Evolutionary conservation across 495 filamentous ascomycete genomes (phyloP), one percentile per base, ranked within the genome.

Genomic region (Cercophora scortea): DNA sequence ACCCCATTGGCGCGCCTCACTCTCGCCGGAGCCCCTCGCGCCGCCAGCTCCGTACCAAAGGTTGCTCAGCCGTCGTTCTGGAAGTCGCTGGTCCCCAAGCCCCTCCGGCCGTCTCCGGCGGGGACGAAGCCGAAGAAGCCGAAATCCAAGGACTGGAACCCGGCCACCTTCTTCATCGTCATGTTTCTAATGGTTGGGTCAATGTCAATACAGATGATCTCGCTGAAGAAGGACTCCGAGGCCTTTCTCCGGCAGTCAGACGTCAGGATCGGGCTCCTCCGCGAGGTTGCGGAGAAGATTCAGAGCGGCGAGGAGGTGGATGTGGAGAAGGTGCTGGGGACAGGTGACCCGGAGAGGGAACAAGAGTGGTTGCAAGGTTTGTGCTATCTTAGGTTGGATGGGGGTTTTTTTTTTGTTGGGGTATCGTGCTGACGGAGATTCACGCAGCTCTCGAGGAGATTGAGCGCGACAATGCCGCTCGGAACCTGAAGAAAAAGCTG

Each of bases 121-220:
- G 32, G 19, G 10, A 50, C 33, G 38, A 18, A 41, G 42, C 7
- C 47, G 58, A 67, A 63, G 42, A 69, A 71, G 45, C 52, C 58
- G 25, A 72, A 78, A 49, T 74, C 77, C 13, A 89, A 85, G 57
- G 82, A 82, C 57, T 95, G 89, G 89, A 97, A 96, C 58, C 94
- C 93, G 1, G 88, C 88, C 12, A 96, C 88, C 1, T 90, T 90
- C 61, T 96, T 86, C 72, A 93, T 99, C 59, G 71, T 88, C 62
- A 90, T 96, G 49, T 90, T 89, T 60, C 75, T 96, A 40, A 77
- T 96, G 54, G 91, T 96, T 57, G 94, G 93, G 2, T 94, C 88
- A 52, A 92, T 96, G 69, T 85, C 90, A 11, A 95, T 99, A 58
- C 85, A 96, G 54, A 85, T 92, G 79, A 86, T 99, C 52, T 74